These are phyloP conservation scores for Penicillium diatomitis DNA, from an alignment of 495 filamentous ascomycete species.

Conservation along the genomic window DNA sequence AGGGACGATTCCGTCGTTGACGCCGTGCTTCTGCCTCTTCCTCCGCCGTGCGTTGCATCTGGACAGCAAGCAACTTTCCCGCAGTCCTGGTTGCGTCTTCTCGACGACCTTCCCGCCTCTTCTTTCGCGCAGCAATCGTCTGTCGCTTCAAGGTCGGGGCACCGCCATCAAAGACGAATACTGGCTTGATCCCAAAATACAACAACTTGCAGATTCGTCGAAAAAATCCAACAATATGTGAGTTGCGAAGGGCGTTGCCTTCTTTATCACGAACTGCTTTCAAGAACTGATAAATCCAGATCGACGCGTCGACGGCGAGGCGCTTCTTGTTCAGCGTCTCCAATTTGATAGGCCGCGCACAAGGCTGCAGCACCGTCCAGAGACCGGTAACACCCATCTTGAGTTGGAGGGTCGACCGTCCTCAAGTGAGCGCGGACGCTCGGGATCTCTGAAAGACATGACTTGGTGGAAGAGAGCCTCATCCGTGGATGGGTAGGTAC, in stretches of 20 bases:
- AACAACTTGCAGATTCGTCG: constrained; percentile 94
- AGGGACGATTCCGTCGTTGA: constrained; percentile 31
- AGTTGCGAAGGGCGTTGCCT: constrained; percentile 91
- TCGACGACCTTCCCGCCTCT: constrained; percentile 72
- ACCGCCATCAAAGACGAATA: constrained; percentile 97
- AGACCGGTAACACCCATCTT: constrained; percentile 95
- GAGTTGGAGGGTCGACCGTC: constrained; percentile 2
- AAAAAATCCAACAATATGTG: constrained; percentile 95
- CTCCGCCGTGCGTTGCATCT: constrained; percentile 82
- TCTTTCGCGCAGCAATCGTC: constrained; percentile 72
- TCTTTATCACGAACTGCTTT: constrained; percentile 98
- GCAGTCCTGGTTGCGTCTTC: constrained; percentile 92
- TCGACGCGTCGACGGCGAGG: constrained; percentile 92
- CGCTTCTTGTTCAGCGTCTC: constrained; percentile 92
- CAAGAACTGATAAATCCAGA: constrained; percentile 99
- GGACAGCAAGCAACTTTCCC: constrained; percentile 79
- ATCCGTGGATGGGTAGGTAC: not conserved
- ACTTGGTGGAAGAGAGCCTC: not conserved
- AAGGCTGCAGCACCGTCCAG: constrained; percentile 90
- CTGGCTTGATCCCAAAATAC: constrained; percentile 91
- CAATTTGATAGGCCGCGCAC: constrained; percentile 75
- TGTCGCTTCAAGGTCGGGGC: constrained; percentile 86
- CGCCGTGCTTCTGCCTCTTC: constrained; percentile 64
- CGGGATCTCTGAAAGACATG: not conserved
- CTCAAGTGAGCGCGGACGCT: not conserved